A percentile compares a stretch with the other conserved stretches of the same genome.
phyloP scores from a whole-genome alignment of 2,329 filamentous ascomycete genomes.

The Furcasterigmium sp. region DNA sequence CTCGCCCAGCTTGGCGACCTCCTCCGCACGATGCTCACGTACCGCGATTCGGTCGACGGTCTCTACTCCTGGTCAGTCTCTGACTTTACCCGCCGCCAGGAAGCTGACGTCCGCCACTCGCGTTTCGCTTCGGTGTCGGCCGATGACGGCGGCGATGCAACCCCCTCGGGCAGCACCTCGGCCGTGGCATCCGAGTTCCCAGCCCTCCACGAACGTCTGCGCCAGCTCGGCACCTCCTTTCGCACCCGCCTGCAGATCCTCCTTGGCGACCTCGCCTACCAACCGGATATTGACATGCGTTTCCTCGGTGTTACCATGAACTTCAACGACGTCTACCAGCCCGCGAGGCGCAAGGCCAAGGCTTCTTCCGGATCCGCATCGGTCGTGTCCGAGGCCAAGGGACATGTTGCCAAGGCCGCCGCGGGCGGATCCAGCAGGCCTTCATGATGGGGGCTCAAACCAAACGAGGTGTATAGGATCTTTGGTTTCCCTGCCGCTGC shows the following conservation, averaged over 20 bases:
- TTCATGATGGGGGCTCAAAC: neutral
- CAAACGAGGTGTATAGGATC: no score
- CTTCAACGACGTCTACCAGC: constrained; percentile 95
- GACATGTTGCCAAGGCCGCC: constrained; percentile 2
- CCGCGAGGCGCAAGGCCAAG: constrained; percentile 60
- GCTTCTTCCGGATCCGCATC: constrained; percentile 9
- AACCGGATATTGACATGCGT: constrained; percentile 90
- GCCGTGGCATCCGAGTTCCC: constrained; percentile 63
- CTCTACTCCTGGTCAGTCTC: constrained; percentile 93
- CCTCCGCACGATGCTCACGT: constrained; percentile 86
- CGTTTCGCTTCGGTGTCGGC: constrained; percentile 25
- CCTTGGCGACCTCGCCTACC: constrained; percentile 85
- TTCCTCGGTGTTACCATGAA: constrained; percentile 98
- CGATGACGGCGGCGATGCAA: constrained; percentile 14
- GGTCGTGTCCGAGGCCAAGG: constrained; percentile 1
- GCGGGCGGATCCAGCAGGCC: constrained; percentile 8
- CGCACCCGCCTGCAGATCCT: constrained; percentile 71
- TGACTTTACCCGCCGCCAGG: constrained; percentile 89
- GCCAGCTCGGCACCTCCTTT: constrained; percentile 71
- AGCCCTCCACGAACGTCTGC: constrained; percentile 68
- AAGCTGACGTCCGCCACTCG: constrained; percentile 70
- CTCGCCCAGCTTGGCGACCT: constrained; percentile 89
- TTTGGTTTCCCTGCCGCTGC: no score
- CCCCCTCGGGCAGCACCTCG: constrained; percentile 22
- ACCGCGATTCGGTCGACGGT: constrained; percentile 88